Conservation (phyloP, 352 stramenopile genomes). For the Phytopythium ostracodes region DNA sequence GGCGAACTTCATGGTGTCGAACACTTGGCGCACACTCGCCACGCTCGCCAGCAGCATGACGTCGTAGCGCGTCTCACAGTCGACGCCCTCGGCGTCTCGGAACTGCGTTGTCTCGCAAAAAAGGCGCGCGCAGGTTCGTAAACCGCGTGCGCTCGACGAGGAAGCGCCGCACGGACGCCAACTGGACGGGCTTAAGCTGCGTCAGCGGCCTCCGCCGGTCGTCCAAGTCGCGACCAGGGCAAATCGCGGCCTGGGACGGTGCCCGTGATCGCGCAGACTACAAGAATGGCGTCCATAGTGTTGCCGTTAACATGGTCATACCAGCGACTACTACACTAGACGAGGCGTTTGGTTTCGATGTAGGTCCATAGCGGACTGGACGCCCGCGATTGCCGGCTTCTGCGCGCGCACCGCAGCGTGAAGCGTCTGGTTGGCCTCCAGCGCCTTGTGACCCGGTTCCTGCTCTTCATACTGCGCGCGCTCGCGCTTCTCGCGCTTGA, state of each 20-base stretch:
- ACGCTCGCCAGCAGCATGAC: conserved; percentile 35
- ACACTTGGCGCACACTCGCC: conserved; percentile 36
- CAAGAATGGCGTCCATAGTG: conserved; percentile 3
- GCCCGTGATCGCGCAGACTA: conserved; percentile 25
- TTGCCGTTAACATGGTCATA: too few species aligned
- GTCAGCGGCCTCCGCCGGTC: conserved; percentile 27
- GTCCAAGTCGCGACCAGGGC: conserved; percentile 21
- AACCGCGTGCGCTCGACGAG: conserved; percentile 33
- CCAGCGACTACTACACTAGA: too few species aligned
- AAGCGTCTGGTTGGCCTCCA: conserved; percentile 1
- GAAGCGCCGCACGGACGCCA: conserved; percentile 27
- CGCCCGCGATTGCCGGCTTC: conserved; percentile 20
- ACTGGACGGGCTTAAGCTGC: conserved; percentile 21
- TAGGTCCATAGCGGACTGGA: conserved; percentile 22
- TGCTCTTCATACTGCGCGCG: too few species aligned
- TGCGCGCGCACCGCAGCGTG: conserved; percentile 12
- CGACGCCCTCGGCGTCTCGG: conserved; percentile 31
- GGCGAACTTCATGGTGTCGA: conserved; percentile 44
- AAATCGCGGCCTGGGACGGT: conserved; percentile 35
- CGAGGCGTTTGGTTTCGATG: conserved; percentile 16
- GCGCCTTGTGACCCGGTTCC: too few species aligned
- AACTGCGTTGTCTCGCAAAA: conserved; percentile 9
- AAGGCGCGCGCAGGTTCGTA: conserved; percentile 26
- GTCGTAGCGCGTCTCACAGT: conserved; percentile 34
- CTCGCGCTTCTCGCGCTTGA: background rate